Evolutionary conservation across 108 stramenopile genomes (phyloP).

Genomic region (Hondaea fermentalgiana): DNA sequence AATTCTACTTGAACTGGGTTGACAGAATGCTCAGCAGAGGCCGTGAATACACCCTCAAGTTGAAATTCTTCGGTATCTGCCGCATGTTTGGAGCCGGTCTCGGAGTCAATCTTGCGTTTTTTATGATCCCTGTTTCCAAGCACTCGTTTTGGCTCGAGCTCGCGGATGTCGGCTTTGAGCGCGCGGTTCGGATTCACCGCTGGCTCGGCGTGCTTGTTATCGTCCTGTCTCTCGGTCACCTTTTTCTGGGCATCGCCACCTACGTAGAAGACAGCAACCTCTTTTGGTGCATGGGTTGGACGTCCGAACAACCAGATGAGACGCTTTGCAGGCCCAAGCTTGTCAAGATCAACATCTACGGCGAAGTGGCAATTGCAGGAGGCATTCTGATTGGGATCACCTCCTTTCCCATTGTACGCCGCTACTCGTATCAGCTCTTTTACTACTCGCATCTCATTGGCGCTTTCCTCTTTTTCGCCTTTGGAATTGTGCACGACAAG

Average conservation of each 20-base stretch:
- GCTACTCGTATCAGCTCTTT: background rate
- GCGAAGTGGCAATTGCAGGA: background rate
- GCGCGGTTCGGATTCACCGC: background rate
- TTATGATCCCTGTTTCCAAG: background rate
- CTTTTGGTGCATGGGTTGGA: background rate
- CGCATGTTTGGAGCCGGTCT: background rate
- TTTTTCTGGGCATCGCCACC: background rate
- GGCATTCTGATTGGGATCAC: background rate
- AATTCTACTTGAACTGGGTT: background rate
- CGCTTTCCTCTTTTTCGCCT: background rate
- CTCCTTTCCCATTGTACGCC: background rate
- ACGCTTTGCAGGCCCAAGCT: background rate
- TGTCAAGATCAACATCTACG: background rate
- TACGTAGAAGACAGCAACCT: background rate
- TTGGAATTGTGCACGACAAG: background rate
- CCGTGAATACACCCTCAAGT: background rate
- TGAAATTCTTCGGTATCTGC: background rate
- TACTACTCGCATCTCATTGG: background rate
- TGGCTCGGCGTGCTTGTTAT: background rate
- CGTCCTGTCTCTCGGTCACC: background rate
- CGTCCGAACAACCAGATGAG: background rate
- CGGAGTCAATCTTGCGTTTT: background rate
- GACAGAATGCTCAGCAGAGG: background rate
- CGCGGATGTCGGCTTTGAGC: background rate
- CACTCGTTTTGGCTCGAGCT: conserved; percentile 18